phyloP scores from a whole-genome alignment of 73 alveolate species.

The Paramecium bursaria region DNA sequence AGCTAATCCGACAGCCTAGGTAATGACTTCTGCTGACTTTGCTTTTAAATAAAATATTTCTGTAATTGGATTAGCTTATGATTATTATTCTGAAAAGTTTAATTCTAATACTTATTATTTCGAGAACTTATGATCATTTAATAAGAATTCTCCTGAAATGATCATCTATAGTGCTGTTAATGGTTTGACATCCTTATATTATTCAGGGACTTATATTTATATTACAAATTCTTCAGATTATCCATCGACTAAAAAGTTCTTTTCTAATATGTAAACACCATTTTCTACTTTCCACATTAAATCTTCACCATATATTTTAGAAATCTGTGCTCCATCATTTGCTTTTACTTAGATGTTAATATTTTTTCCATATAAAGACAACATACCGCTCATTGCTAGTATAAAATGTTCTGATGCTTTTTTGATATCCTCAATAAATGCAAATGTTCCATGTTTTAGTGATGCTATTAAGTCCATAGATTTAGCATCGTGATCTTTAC shows the following conservation, averaged over 20 bases:
- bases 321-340: neutral
- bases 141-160: neutral
- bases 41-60: constrained; percentile 51
- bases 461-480: constrained; percentile 81
- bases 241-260: constrained; percentile 18
- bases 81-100: neutral
- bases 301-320: constrained; percentile 45
- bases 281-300: constrained; percentile 19
- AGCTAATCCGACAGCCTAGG: constrained; percentile 3
- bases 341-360: constrained; percentile 46
- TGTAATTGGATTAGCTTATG: neutral
- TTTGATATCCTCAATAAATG: constrained; percentile 66
- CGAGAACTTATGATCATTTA: neutral
- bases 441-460: constrained; percentile 80
- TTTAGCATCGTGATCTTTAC: constrained; percentile 84
- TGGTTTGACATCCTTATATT: neutral
- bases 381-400: constrained; percentile 69
- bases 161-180: neutral
- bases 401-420: constrained; percentile 65
- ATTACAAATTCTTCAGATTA: constrained; percentile 37
- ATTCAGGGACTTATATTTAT: neutral
- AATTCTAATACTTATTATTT: neutral
- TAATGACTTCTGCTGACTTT: constrained; percentile 20
- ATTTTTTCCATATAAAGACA: constrained; percentile 71
- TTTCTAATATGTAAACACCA: neutral